Base-by-base conservation (phyloP, 176 grass and related monocot species). In the Oryza glaberrima region DNA sequence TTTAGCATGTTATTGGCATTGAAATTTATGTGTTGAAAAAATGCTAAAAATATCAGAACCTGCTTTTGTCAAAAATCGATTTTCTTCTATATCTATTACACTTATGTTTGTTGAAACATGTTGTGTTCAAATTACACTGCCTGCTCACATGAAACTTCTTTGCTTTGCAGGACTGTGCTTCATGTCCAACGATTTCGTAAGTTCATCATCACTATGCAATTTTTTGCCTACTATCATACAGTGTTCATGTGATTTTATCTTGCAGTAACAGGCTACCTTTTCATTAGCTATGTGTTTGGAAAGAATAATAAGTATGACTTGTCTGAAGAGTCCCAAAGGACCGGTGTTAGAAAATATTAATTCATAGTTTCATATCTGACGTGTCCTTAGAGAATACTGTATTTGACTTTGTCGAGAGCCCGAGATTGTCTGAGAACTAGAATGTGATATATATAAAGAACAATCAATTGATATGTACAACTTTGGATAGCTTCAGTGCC, bases 181-280 rank as follows among this genome's bases (percentile, higher is more conserved):
- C 86, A 98, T 95, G 96, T 98, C 93, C 38, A 98, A 95, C 87
- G 96, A 95, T 83, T 94, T 95, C 88, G 93, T 98, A 91, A 95
- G 89, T 84, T 77, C 66, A 34, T 51, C 22, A 36, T 51, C 17
- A 45, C 58, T 83, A 51, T 67, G 7, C 41, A 78, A 16, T 32
- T 72, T 78, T 82, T 35, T 7, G 52, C 17, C 16, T 0, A 52
- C 2, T 30, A 3, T 26, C 35, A 10, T 48, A 44, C 17, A 49
- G 2, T 13, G 2, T 77, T 77, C 15, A 52, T 20, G 0, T 51
- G 0, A 7, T 83, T 77, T 44, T 67, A 20, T 72, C 68, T 32
- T 84, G 25, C 30, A 68, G 9, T 34, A 14, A n/a, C 77, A 73
- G 38, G 11, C 44, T 68, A 73, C 5, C 47, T 61, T 82, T 30